Base-by-base conservation (phyloP, 805 yeast species). In the Metschnikowia noctiluminum region DNA sequence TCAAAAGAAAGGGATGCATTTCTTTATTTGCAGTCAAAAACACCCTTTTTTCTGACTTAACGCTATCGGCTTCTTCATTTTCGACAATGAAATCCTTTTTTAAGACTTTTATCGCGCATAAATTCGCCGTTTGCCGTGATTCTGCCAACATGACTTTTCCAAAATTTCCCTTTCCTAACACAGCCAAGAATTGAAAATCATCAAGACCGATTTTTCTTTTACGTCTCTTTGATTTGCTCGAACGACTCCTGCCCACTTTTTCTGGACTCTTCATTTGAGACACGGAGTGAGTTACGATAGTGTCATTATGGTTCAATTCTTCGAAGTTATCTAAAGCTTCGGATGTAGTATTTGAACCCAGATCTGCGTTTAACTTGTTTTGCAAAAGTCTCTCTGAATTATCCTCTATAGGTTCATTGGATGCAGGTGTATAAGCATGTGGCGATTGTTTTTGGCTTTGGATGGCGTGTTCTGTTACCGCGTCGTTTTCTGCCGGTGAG, bases 121-220 rank as follows among this genome's bases (percentile, higher is more conserved):
- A 69, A 48, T 82, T 80, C 45, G 81, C 79, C 0, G 92, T 83
- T 52, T 84, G 86, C 63, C 92, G 84, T 13, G 96, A 87, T 69
- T 92, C 96, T 1, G 97, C 98, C 57, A 94, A 78, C 91, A 94
- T 89, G 48, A 94, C 99, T 64, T 94, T 94, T 69, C 99, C 99
- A 66, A 94, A 94, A 66, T 94, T 94, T 71, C 99, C 99, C 65
- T 91, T 94, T 60, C 99, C 99, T 50, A 94, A 77, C 9, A 94
- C 99, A 9, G 97, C 96, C 57, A 94, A 70, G 62, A 94, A 87
- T 58, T 89, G 86, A 77, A 94, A 94, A 68, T 94, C 98, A 65
- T 94, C 98, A 49, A 94, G 77, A 0, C 99, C 97, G 48, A 91
- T 82, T 66, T 84, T 85, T 60, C 86, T 81, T 57, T 89, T 82